Evolutionary conservation across 192 early-diverging fungal species (phyloP), one percentile per base, ranked within the genome.

Genomic region (Chytriomyces sp.): DNA sequence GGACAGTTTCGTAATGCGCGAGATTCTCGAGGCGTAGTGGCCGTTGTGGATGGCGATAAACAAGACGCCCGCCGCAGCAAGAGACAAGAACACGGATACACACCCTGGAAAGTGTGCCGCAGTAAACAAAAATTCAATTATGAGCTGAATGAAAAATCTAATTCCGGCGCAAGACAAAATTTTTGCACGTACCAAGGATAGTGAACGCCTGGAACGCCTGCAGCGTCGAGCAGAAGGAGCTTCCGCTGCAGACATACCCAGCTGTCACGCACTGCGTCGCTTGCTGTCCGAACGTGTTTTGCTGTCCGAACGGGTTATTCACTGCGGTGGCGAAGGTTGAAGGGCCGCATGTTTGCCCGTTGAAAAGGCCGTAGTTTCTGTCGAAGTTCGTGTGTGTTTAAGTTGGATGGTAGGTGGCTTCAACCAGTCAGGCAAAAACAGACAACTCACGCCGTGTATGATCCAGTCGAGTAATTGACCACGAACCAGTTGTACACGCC

Each of bases 291-390:
- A 57, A 57, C 16, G 53, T 57, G 53, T 57, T 57, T 20, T 57
- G 53, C 53, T 13, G 13, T 1, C 20, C 20, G 53, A 57, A 57
- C 16, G 53, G 53, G 53, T 57, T 57, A 5, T 20, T 57, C 20
- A 13, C 53, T 13, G 20, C 53, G 0, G 20, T n/a, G 0, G 16
- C 53, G 20, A 20, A 13, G 2, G 53, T 0, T 13, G 16, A n/a
- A 35, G 35, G 35, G 4, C 35, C 35, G 53, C 53, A 57, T n/a
- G 16, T 57, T 20, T 57, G 53, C 3, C 16, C 53, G 20, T 57
- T 57, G 53, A 57, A 57, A 20, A 57, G 53, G 53, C 53, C 53
- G 53, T 57, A 57, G 53, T 57, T 57, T 57, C 53, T 57, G 53
- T 13, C 13, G 3, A n/a, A 13, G 20, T n/a, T 57, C 53, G 16